These are phyloP conservation scores for Colletotrichum cereale DNA, from an alignment of 2,329 filamentous ascomycete species.

Conservation along the genomic window DNA sequence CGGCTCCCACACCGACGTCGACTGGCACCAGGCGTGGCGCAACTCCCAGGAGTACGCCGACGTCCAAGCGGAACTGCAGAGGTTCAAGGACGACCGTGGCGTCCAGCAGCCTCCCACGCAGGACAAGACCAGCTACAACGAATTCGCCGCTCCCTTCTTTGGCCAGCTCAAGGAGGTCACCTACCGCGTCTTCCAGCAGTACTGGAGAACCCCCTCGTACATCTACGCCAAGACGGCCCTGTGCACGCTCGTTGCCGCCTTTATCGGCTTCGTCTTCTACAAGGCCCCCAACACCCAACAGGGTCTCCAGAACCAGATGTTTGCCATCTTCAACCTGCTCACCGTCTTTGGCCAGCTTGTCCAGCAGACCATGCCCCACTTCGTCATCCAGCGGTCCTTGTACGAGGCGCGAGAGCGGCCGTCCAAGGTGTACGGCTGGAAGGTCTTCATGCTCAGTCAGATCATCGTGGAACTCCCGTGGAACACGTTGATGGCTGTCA, in stretches of 20 bases:
- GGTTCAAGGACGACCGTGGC: slow-evolving; percentile 64
- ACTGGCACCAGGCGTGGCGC: slow-evolving; percentile 75
- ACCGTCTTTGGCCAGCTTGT: slow-evolving; percentile 85
- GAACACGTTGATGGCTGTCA: slow-evolving; percentile 80
- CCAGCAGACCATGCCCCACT: slow-evolving; percentile 88
- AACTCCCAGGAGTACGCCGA: slow-evolving; percentile 66
- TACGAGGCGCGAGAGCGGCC: slow-evolving; percentile 90
- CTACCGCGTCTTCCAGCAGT: slow-evolving; percentile 86
- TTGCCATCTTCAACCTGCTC: slow-evolving; percentile 85
- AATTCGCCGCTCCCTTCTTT: slow-evolving; percentile 83
- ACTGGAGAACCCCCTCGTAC: slow-evolving; percentile 91
- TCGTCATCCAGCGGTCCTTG: slow-evolving; percentile 82
- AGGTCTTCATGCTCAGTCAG: slow-evolving; percentile 85
- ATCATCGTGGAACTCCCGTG: slow-evolving; percentile 89
- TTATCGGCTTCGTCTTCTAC: slow-evolving; percentile 87
- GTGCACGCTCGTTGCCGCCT: slow-evolving; percentile 74
- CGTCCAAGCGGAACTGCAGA: slow-evolving; percentile 69
- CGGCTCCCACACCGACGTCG: slow-evolving; percentile 71
- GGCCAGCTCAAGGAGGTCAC: slow-evolving; percentile 77
- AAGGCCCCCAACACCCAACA: slow-evolving; percentile 78
- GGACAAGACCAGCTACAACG: slow-evolving; percentile 67
- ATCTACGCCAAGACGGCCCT: slow-evolving; percentile 86
- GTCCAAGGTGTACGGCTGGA: slow-evolving; percentile 87
- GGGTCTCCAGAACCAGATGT: slow-evolving; percentile 88
- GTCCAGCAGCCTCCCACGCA: slow-evolving; percentile 47